Evolutionary conservation across 2,329 filamentous ascomycete genomes (phyloP), one percentile per base, ranked within the genome.

Genomic region (Coleophoma crateriformis): DNA sequence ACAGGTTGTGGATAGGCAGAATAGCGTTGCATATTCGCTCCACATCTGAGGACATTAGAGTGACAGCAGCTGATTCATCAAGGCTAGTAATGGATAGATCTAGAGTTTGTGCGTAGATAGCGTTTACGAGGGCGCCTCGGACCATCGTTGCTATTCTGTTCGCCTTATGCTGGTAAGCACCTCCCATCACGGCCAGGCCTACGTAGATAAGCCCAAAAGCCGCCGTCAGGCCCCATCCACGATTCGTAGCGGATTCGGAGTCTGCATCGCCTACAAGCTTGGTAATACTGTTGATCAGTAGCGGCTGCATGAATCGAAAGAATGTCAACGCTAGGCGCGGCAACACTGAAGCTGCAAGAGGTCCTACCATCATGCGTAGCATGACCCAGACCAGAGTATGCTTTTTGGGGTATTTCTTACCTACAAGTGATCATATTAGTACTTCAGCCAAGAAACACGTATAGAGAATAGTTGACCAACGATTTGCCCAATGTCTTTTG

Each of bases 41-140:
- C 8, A 58, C 53, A 45, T 59, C 57, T n/a, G 50, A 50, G 14
- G 63, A 38, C 58, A 66, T 64, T 14, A 66, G 48, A 40, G 63
- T 63, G 11, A 64, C 52, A 12, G 59, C 58, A 20, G 57, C 59
- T 6, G 56, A 58, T 41, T 62, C 58, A 34, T 62, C 54, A 2
- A 61, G 38, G 11, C 44, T 49, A 1, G 52, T 59, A 19, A 61
- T 53, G 5, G 46, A 53, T 22, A 64, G 49, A 19, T 58, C 50
- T 12, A 62, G 42, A 32, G 61, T 63, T 41, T 64, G 54, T 20
- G 48, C 49, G 47, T 64, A 65, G 8, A 64, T 59, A 15, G 53
- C 47, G 32, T 54, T 53, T 27, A 62, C 58, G 22, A 65, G 58
- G 15, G 51, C 49, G 20, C 63, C 62, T 32, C 62, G 49, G 15